phyloP scores from a whole-genome alignment of 306 rosid genomes.

The Ziziphus jujuba region DNA sequence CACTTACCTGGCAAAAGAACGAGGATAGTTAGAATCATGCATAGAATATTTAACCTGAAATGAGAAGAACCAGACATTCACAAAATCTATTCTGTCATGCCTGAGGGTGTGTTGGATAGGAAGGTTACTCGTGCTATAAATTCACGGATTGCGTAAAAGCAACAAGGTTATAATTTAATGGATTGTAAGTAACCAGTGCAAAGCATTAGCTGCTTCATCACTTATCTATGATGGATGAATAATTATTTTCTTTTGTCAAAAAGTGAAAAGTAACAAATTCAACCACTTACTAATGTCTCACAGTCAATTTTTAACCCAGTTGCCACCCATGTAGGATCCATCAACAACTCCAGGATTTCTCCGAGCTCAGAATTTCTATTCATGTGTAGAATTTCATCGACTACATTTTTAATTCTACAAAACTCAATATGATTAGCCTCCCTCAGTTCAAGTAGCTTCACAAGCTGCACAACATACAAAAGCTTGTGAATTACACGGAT shows the following conservation, averaged over 20 bases:
- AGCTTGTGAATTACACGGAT: conserved; percentile 21
- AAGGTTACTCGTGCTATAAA: not conserved
- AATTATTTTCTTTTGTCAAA: not conserved
- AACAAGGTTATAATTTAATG: not conserved
- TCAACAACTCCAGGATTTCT: conserved; percentile 69
- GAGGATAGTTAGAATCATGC: conserved; percentile 15
- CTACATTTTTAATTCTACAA: conserved; percentile 86
- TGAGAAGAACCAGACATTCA: not conserved
- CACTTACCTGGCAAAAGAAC: conserved; percentile 54
- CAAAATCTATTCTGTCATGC: not conserved
- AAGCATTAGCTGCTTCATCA: not conserved
- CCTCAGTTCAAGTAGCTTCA: conserved; percentile 87
- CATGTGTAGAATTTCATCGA: conserved; percentile 84
- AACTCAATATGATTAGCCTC: conserved; percentile 95
- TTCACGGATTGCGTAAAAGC: not conserved
- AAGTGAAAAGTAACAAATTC: conserved; percentile 7
- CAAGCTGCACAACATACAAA: conserved; percentile 65
- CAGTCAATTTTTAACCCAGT: conserved; percentile 86
- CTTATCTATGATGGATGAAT: conserved; percentile 2
- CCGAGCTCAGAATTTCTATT: conserved; percentile 55
- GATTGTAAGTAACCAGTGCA: not conserved
- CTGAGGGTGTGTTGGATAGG: not conserved
- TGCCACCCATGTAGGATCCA: conserved; percentile 85
- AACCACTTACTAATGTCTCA: conserved; percentile 66
- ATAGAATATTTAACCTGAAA: not conserved